A percentile compares a stretch with the other conserved stretches of the same genome.
These are phyloP conservation scores for Yamadazyma nakazawae DNA, from an alignment of 805 yeast genomes.

Conservation along the genomic window DNA sequence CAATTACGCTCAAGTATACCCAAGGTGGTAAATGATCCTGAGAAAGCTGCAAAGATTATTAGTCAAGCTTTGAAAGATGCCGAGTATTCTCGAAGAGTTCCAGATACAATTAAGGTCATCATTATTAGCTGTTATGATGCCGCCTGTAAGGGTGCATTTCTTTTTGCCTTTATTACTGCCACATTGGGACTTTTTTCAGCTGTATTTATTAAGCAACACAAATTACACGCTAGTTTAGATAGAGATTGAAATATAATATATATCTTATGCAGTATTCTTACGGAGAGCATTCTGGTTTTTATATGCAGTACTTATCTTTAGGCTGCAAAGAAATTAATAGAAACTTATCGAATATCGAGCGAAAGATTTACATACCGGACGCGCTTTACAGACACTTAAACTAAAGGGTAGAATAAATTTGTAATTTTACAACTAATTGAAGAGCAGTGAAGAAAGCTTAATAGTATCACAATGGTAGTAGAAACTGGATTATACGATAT, in stretches of 20 bases:
- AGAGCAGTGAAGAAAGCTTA: background rate
- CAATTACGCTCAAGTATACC: conserved; percentile 19
- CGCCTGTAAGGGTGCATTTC: conserved; percentile 53
- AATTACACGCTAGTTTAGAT: conserved; percentile 50
- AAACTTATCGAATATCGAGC: conserved; percentile 3
- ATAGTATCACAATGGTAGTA: conserved; percentile 7
- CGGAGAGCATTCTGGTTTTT: no score
- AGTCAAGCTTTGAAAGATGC: conserved; percentile 54
- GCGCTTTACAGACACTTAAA: conserved; percentile 1
- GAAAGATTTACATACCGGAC: conserved; percentile 1
- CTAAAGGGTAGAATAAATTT: background rate
- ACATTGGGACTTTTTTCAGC: conserved; percentile 40
- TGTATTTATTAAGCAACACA: conserved; percentile 54
- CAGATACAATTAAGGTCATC: conserved; percentile 45
- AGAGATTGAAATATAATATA: conserved; percentile 26
- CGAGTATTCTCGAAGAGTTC: conserved; percentile 52
- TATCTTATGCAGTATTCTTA: no score
- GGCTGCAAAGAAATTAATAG: conserved; percentile 7
- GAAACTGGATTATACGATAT: conserved; percentile 31
- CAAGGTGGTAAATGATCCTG: conserved; percentile 24
- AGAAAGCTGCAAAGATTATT: conserved; percentile 44
- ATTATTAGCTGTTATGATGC: conserved; percentile 47
- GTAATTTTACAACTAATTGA: background rate
- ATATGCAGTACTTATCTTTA: no score
- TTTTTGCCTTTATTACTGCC: conserved; percentile 43